Base-by-base conservation (phyloP, 176 grass and related monocot genomes). In the Saccharum officinarum region DNA sequence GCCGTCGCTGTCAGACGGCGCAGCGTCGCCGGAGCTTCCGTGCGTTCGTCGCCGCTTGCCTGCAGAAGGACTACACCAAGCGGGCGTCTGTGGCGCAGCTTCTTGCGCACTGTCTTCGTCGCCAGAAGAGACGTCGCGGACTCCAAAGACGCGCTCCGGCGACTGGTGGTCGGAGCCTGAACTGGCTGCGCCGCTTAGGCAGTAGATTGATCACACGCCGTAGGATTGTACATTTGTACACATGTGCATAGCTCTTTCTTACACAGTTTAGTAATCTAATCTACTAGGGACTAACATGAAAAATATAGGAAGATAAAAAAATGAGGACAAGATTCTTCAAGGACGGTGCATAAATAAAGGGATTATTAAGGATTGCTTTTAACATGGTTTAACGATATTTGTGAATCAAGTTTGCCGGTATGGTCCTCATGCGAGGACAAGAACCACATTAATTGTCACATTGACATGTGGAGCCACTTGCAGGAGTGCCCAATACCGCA, bases 81-180 rank as follows among this genome's bases (percentile, higher is more conserved):
- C 67, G 91, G 18, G 72, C 84, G 39, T 80, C 85, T 4, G 85
- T 90, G 0, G 73, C 72, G 5, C 71, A 86, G 23, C 91, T 93
- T 17, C 92, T 93, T 8, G 85, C 60, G 8, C 82, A 93, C 85
- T n/a, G n/a, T n/a, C n/a, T 88, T 90, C 37, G 54, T 93, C 52
- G 61, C 82, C 33, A 37, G 68, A 15, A 80, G 88, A 50, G 42
- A 86, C 22, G 61, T 59, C 10, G 18, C 67, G 0, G 79, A 63
- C 73, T 93, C 78, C 2, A 84, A 42, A 39, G 23, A 55, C 9
- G 49, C 49, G 49, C 49, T 52, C 49, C 16, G 71, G 46, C 57
- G 74, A 65, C 47, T 87, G 59, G 38, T 90, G 15, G 69, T 77
- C 71, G 72, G 79, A 75, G 78, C 39, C 1, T 71, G 45, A 81